Conservation (phyloP, 805 yeast species). For the Sugiyamaella americana region DNA sequence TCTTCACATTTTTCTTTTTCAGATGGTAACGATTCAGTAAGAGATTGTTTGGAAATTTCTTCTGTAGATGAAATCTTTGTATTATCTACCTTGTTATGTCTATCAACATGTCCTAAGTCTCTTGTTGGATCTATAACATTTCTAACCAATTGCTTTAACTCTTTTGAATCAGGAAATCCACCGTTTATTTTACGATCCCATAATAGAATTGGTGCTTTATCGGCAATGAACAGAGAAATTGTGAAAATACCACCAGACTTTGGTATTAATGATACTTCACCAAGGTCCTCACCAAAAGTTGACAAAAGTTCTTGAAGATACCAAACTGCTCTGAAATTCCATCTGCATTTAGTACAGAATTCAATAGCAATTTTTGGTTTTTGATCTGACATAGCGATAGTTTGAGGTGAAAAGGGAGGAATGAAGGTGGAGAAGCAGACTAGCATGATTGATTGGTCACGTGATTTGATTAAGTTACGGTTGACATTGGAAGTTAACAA, state of each 20-base stretch:
- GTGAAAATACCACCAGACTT: conserved; percentile 51
- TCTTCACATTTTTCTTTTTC: too few species aligned
- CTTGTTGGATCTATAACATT: conserved; percentile 50
- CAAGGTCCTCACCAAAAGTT: conserved; percentile 58
- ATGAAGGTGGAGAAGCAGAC: too few species aligned
- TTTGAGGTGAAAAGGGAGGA: too few species aligned
- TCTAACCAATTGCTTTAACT: conserved; percentile 62
- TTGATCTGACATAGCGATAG: too few species aligned
- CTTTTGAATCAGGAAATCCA: conserved; percentile 86
- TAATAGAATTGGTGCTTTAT: conserved; percentile 31
- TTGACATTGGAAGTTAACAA: too few species aligned
- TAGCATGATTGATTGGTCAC: too few species aligned
- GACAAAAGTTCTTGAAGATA: conserved; percentile 78
- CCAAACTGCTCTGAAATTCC: conserved; percentile 89
- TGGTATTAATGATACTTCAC: conserved; percentile 50
- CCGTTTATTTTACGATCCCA: conserved; percentile 61
- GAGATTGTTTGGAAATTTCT: too few species aligned
- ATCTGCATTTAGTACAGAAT: conserved; percentile 78
- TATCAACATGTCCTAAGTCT: conserved; percentile 61
- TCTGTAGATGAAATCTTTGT: too few species aligned
- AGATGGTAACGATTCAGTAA: too few species aligned
- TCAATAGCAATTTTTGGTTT: conserved; percentile 60
- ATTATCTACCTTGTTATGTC: conserved; percentile 12
- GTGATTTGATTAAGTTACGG: too few species aligned
- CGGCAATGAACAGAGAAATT: conserved; percentile 43